These are phyloP conservation scores for Setaria viridis DNA, from an alignment of 202 grass and related monocot species.

Conservation along the genomic window DNA sequence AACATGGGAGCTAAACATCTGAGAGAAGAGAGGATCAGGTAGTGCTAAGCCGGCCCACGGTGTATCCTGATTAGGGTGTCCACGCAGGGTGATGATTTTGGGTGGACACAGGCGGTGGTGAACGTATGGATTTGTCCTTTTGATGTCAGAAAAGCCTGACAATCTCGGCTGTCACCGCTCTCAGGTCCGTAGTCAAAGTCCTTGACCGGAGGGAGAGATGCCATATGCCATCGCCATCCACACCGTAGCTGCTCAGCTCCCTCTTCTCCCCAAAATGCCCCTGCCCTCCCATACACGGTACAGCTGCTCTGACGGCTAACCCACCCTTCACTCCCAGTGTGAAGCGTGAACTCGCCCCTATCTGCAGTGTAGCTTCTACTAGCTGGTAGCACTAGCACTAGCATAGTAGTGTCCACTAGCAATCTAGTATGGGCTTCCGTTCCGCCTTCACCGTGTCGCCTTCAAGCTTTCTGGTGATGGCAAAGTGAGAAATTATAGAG, in stretches of 20 bases:
- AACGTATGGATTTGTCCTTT: slow-evolving; percentile 29
- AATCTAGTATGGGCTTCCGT: background rate
- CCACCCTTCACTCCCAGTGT: background rate
- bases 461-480: background rate
- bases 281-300: background rate
- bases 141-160: slow-evolving; percentile 63
- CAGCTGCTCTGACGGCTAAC: background rate
- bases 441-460: background rate
- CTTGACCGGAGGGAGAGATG: slow-evolving; percentile 50
- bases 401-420: background rate
- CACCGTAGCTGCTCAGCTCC: background rate
- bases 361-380: background rate
- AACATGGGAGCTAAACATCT: background rate
- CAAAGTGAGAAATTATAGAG: background rate
- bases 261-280: slow-evolving; percentile 40
- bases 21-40: background rate
- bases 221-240: background rate
- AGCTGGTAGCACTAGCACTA: no score
- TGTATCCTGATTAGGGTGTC: background rate
- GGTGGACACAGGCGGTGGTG: slow-evolving; percentile 30
- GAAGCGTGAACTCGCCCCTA: background rate
- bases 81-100: background rate
- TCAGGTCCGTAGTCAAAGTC: slow-evolving; percentile 64
- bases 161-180: slow-evolving; percentile 58
- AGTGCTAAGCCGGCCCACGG: background rate